Base-by-base conservation (phyloP, 441 rosid genomes). In the Francoa sonchifolia region DNA sequence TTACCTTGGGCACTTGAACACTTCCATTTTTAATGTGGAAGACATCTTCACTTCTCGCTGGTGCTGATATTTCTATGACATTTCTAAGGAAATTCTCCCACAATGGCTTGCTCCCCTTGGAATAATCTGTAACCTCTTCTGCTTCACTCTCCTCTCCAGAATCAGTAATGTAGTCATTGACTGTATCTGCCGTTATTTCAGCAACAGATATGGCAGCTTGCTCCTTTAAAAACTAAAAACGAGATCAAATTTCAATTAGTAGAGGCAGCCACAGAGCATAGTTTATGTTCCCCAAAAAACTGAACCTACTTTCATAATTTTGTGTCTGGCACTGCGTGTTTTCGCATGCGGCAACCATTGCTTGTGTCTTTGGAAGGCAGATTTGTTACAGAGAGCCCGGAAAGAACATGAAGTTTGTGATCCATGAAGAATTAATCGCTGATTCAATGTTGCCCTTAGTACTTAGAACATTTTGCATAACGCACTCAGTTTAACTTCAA, bases 301-400 rank as follows among this genome's bases (percentile, higher is more conserved):
- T 35, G 48, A 37, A 54, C 67, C 45, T 69, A 85, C 98, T 51
- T 80, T 90, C 95, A 82, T 78, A 34, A 90, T 90, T 69, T 90
- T 90, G 72, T 90, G 96, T 41, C 96, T 79, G 62, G 98, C 98
- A 67, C 96, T 77, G 33, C 71, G 84, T 48, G 98, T 85, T 74
- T 70, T 85, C 52, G 98, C 98, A 72, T 90, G 95, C 49, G 69
- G 85, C 72, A 90, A 63, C 98, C 95, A 90, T 55, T 78, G 89
- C 63, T 78, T 85, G 55, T 90, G 96, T 68, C 87, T 77, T 48
- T 90, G 89, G 65, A 85, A 90, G 56, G 94, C 85, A 52, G 85
- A 79, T 65, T 85, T 85, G 66, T 90, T 85, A 46, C 94, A 82
- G 50, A 74, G 92, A 13, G 82, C 88, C 94, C 82, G 72, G 15